These are phyloP conservation scores for Aspergillus fructus DNA, from an alignment of 2,329 filamentous ascomycete genomes.

Conservation along the genomic window DNA sequence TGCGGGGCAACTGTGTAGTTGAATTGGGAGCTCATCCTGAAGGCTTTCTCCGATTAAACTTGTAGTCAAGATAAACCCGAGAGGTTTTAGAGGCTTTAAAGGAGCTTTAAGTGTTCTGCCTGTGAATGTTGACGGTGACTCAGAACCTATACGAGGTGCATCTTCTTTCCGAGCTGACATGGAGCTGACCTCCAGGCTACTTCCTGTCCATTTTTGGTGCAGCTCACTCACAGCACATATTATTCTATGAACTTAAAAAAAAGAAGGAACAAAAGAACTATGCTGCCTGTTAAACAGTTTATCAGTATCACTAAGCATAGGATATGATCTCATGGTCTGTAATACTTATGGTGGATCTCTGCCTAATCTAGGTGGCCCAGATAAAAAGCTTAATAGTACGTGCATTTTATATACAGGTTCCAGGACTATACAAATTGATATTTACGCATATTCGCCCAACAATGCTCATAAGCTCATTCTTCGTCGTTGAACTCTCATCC, in stretches of 20 bases:
- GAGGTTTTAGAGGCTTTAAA: not conserved
- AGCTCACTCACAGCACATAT: not conserved
- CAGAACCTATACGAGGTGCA: not conserved
- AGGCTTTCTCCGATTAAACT: not conserved
- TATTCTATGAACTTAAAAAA: not conserved
- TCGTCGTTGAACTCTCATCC: not conserved
- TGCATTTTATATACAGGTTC: too few species aligned
- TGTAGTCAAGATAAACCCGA: not conserved
- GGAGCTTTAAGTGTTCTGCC: not conserved
- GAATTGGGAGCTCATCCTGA: slow-evolving; percentile 1
- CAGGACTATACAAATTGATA: too few species aligned
- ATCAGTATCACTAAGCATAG: too few species aligned
- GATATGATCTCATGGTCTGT: too few species aligned
- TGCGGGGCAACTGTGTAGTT: slow-evolving; percentile 23
- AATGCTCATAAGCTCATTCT: not conserved
- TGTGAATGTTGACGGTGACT: not conserved
- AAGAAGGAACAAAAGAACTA: too few species aligned
- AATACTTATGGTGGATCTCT: too few species aligned
- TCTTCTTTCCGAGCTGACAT: not conserved
- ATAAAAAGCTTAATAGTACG: too few species aligned
- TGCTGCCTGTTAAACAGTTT: too few species aligned
- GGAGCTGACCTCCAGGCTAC: too few species aligned
- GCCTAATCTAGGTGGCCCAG: too few species aligned
- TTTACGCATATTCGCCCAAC: too few species aligned
- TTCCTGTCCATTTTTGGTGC: not conserved